Evolutionary conservation across 1,284 basidiomycete species (phyloP).

Genomic region (Puccinia sorghi): DNA sequence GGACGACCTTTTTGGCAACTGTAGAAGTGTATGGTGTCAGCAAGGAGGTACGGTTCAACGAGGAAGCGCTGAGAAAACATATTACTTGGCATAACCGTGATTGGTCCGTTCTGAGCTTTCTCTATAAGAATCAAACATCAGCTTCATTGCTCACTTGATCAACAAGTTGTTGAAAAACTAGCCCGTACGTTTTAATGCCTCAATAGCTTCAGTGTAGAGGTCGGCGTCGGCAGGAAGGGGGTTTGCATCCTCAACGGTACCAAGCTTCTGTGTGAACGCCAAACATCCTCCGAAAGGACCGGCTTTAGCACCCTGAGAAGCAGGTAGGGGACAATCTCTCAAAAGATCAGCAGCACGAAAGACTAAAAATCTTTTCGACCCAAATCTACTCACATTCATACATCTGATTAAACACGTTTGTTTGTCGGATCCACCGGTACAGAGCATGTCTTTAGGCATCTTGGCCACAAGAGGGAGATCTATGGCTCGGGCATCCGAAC

Average conservation of each 20-base stretch:
- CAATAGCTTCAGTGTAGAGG: constrained; percentile 7
- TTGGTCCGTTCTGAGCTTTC: constrained; percentile 33
- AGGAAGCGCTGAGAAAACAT: neutral
- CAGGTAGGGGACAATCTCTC: neutral
- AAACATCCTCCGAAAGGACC: constrained; percentile 49
- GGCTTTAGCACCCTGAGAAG: constrained; percentile 39
- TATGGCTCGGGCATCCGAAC: constrained; percentile 23
- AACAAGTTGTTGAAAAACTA: neutral
- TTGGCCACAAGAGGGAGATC: constrained; percentile 42
- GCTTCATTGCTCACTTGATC: neutral
- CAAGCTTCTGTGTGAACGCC: constrained; percentile 44
- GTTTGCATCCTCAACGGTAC: neutral
- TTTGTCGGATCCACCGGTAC: constrained; percentile 43
- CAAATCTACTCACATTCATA: constrained; percentile 30
- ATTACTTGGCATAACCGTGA: constrained; percentile 45
- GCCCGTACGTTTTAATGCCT: constrained; percentile 6
- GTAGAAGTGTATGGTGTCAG: neutral
- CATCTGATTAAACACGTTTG: constrained; percentile 43
- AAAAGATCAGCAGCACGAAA: neutral
- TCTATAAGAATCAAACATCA: constrained; percentile 6
- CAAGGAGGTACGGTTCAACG: neutral
- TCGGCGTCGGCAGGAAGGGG: constrained; percentile 34
- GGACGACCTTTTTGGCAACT: constrained; percentile 39
- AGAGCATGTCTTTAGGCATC: constrained; percentile 37
- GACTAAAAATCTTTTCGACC: neutral